Percentiles rank a stretch among this genome's conserved stretches.
phyloP scores from a whole-genome alignment of 768 basidiomycete species.

The Phaffia australis region DNA sequence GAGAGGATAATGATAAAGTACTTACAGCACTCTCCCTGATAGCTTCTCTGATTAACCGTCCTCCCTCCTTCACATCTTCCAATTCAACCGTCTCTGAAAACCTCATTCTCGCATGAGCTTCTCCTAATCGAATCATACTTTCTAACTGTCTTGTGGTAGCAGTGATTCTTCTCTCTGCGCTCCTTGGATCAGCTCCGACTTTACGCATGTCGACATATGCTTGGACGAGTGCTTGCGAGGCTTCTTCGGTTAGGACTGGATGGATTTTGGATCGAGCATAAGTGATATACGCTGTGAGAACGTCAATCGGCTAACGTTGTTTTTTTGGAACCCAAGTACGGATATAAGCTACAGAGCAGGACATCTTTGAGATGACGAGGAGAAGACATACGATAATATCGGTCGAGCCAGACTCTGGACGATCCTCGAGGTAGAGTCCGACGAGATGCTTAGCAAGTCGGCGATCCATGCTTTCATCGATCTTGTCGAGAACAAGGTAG shows the following conservation, averaged over 20 bases:
- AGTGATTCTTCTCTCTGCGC: slow-evolving; percentile 85
- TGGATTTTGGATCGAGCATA: slow-evolving; percentile 78
- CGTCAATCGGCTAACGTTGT: slow-evolving; percentile 60
- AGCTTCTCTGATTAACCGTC: slow-evolving; percentile 90
- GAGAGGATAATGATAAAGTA: slow-evolving; percentile 6
- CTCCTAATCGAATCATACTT: slow-evolving; percentile 88
- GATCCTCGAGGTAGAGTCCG: slow-evolving; percentile 83
- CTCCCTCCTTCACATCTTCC: slow-evolving; percentile 78
- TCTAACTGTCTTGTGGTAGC: slow-evolving; percentile 96
- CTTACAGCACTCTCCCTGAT: slow-evolving; percentile 57
- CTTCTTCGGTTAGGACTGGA: slow-evolving; percentile 74
- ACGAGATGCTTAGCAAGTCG: slow-evolving; percentile 86
- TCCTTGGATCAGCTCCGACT: slow-evolving; percentile 75
- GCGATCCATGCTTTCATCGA: slow-evolving; percentile 78
- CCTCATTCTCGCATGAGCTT: slow-evolving; percentile 94
- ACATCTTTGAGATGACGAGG: background rate
- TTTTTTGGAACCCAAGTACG: background rate
- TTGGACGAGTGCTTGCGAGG: slow-evolving; percentile 68
- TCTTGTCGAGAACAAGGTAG: slow-evolving; percentile 88
- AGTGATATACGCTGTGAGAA: slow-evolving; percentile 86
- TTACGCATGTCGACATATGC: slow-evolving; percentile 91
- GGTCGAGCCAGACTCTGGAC: slow-evolving; percentile 51
- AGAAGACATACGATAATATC: slow-evolving; percentile 61
- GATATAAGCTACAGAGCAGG: background rate
- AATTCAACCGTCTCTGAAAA: slow-evolving; percentile 78